Base-by-base conservation (phyloP, 2,329 filamentous ascomycete species). In the Berkeleyomyces rouxiae region DNA sequence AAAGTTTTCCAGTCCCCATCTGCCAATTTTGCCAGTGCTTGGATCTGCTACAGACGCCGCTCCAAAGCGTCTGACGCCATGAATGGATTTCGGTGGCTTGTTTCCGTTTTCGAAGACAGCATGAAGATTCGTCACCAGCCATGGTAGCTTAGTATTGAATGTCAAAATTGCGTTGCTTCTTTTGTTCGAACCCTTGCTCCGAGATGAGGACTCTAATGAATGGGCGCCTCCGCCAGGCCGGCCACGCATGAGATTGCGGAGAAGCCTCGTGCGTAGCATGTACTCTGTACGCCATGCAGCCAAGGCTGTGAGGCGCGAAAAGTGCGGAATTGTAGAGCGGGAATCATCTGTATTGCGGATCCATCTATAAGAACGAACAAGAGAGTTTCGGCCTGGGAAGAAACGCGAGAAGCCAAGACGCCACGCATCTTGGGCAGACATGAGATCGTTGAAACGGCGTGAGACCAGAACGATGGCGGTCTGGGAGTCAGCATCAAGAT, bases 251-350 rank as follows among this genome's bases (percentile, higher is more conserved):
- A 97, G 77, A 66, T 88, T 93, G 53, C 90, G 83, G 61, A 97
- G 76, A 60, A 97, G 80, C 57, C 89, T 82, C 1, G 90, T 96
- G 57, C 93, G 82, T 63, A 96, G 75, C 58, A 97, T 86, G 70
- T 97, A 99, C 72, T 99, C 93, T 73, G 89, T 96, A 68, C 92
- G 83, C 92, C 93, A 97, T 7, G 91, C 93, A n/a, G 90, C 87
- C 65, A 91, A 75, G 3, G 84, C 79, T 7, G 88, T 95, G 62
- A 99, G 79, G 51, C 91, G 84, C 13, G 88, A 83, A 70, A 97
- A 99, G 67, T 83, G 82, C 53, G 90, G 87, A 68, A 82, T 82
- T 70, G 93, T 87, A 0, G 87, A 86, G 81, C 61, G 65, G 53
- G 90, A 76, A 62, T 72, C 72, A 69, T 82, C 83, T 37, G 68